Conservation (phyloP, 1,284 basidiomycete species). For the Takashimella koratensis region DNA sequence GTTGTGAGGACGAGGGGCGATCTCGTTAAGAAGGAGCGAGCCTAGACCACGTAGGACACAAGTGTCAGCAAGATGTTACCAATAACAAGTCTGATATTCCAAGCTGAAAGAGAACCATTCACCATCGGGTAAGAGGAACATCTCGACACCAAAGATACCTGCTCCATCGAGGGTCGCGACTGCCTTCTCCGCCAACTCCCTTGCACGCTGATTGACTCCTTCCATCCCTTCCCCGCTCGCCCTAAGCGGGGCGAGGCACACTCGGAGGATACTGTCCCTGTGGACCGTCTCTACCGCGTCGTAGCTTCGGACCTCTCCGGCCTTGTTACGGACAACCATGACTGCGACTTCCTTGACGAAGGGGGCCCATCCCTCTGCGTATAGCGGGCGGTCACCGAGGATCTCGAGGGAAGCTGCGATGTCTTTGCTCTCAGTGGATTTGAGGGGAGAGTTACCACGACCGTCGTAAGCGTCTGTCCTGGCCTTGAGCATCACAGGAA, state of each 20-base stretch:
- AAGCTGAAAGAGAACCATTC: slow-evolving; percentile 23
- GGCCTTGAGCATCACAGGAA: slow-evolving; percentile 95
- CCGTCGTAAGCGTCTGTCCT: slow-evolving; percentile 95
- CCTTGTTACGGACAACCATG: slow-evolving; percentile 84
- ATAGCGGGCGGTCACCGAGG: slow-evolving; percentile 64
- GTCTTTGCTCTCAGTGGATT: slow-evolving; percentile 54
- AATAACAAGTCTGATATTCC: neutral
- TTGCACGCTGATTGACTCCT: slow-evolving; percentile 61
- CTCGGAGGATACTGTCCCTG: slow-evolving; percentile 88
- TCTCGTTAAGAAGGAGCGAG: slow-evolving; percentile 85
- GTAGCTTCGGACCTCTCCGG: slow-evolving; percentile 76
- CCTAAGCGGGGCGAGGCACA: slow-evolving; percentile 78
- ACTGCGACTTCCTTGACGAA: slow-evolving; percentile 91
- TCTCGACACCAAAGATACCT: slow-evolving; percentile 95
- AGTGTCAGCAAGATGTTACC: slow-evolving; percentile 7
- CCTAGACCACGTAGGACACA: slow-evolving; percentile 56
- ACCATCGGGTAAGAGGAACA: slow-evolving; percentile 92
- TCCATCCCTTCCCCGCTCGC: slow-evolving; percentile 52
- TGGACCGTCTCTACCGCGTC: slow-evolving; percentile 95
- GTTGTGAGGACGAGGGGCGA: slow-evolving; percentile 98
- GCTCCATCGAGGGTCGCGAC: slow-evolving; percentile 79
- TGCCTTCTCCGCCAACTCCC: slow-evolving; percentile 74
- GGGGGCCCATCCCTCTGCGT: slow-evolving; percentile 91
- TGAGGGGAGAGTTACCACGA: slow-evolving; percentile 82
- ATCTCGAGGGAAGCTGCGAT: slow-evolving; percentile 62